Base-by-base conservation (phyloP, 116 monocot species). In the Cymodocea nodosa region DNA sequence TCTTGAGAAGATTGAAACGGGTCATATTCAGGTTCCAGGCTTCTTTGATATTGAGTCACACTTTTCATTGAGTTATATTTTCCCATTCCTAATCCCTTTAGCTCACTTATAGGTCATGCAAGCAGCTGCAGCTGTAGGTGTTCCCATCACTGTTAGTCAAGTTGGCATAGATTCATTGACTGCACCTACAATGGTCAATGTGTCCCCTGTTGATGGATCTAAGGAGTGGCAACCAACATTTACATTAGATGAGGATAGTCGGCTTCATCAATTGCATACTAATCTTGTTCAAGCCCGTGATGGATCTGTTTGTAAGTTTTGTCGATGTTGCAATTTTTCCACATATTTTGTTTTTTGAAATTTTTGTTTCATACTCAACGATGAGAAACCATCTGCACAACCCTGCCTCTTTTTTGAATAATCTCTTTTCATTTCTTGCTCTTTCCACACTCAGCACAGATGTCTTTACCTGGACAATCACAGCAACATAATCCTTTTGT, bases 151-250 rank as follows among this genome's bases (percentile, higher is more conserved):
- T 40, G 85, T 91, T 17, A 97, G 71, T 78, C 79, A 81, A 67
- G 80, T 97, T 73, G 97, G 97, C 70, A 80, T 83, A 61, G 90
- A 90, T 18, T 57, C 69, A 3, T 34, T 50, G 36, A 75, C 49
- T 66, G 49, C 72, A 30, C 40, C 79, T 48, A 35, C 71, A 23
- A 83, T 91, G 54, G 59, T 84, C 69, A 76, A 74, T 71, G 74
- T 70, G 12, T 85, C 88, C 58, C 91, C 83, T 56, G 67, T 87
- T 73, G 68, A 81, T 80, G 87, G 83, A 35, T 35, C 75, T 15
- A 83, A 79, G 75, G 92, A 92, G 64, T 97, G 97, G 97, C 83
- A 82, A 37, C 83, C 88, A 40, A 85, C 84, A 50, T 72, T 97
- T 16, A 81, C 87, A 23, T 60, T 83, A 49, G 85, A 97, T 66